Base-by-base conservation (phyloP, 108 stramenopile species). In the Epipyxis sp. region DNA sequence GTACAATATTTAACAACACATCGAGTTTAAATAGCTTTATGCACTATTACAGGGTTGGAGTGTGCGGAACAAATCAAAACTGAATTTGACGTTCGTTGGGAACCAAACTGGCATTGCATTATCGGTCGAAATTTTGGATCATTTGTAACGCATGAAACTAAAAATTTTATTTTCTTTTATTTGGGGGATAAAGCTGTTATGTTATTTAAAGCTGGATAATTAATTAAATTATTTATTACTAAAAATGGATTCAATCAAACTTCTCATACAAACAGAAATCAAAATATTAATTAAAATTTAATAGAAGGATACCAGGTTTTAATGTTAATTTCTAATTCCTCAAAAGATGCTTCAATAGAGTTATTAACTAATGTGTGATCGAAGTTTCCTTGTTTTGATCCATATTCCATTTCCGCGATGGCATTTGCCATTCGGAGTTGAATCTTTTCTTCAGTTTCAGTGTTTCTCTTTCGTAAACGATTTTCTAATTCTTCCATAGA, bases 91-190 rank as follows among this genome's bases (percentile, higher is more conserved):
- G 40, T 68, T 35, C 74, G 43, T 37, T 89, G 88, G 87, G 59
- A 44, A 30, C 85, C 89, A 3, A 50, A 79, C 77, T 90, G 90
- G 89, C 90, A 90, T 59, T 84, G 85, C 40, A 57, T 88, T 20
- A 79, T 87, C 40, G 90, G 89, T 0, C 61, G 84, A 27, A 83
- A 80, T 44, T 90, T 89, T 43, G 90, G 90, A 1, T 85, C 88
- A 43, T 79, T 88, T 58, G 89, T 88, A 25, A 90, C 88, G 10
- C 90, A 90, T 69, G 87, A 90, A 71, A 80, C 88, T 0, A 79
- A 79, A 59, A 34, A 86, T 13, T 88, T 90, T 57, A 39, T 81
- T 1, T 90, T 85, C 68, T 90, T 89, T 59, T 88, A 88, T 42
- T 58, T 68, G 6, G 71, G 50, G 6, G 86, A 88, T 43, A 87